Evolutionary conservation across 2,329 filamentous ascomycete genomes (phyloP).

Genomic region (Phyllosticta citrichinensis): DNA sequence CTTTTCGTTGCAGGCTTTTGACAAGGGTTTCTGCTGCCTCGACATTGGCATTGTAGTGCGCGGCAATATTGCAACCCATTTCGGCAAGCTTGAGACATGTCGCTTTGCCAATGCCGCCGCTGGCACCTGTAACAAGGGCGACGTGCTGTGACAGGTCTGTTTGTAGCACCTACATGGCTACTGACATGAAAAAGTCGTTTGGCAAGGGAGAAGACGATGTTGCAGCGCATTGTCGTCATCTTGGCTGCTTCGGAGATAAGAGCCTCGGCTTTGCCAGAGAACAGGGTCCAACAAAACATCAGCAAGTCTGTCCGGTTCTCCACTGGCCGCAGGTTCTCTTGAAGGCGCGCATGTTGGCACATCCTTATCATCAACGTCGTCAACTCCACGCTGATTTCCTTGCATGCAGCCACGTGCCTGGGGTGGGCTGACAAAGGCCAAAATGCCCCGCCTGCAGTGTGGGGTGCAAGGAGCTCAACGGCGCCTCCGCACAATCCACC

Average conservation of each 20-base stretch:
- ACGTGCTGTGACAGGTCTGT: conserved; percentile 16
- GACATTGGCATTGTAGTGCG: conserved; percentile 33
- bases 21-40: conserved; percentile 22
- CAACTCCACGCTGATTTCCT: neutral
- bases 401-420: neutral
- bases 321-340: neutral
- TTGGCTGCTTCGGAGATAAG: neutral
- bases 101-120: conserved; percentile 36
- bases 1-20: conserved; percentile 19
- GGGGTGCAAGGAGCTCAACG: neutral
- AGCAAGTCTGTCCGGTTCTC: neutral
- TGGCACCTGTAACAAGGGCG: conserved; percentile 33
- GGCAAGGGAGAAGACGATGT: neutral
- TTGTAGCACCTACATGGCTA: conserved; percentile 9
- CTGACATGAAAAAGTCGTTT: neutral
- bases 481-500: neutral
- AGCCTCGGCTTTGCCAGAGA: neutral
- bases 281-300: neutral
- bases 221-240: neutral
- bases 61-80: conserved; percentile 33
- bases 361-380: neutral
- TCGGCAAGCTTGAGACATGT: conserved; percentile 31
- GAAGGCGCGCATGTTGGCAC: neutral
- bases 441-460: neutral
- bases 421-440: neutral